Percentiles rank a stretch among this genome's conserved stretches.
Evolutionary conservation across 768 basidiomycete genomes (phyloP).

Genomic region (Boletus sp.): DNA sequence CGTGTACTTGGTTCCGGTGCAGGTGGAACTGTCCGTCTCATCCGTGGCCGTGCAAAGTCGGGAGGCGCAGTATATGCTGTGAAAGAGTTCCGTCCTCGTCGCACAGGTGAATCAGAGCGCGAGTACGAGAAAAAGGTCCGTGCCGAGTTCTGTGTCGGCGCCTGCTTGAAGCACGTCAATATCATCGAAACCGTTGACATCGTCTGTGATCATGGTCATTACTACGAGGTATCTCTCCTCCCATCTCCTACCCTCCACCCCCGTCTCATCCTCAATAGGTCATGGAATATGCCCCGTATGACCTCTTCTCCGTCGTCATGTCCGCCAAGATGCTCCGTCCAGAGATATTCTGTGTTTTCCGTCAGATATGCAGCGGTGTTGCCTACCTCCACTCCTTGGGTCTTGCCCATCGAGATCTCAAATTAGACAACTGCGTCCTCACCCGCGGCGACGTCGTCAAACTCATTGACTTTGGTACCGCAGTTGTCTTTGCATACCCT

Average conservation of each 20-base stretch:
- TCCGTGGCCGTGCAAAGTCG: slow-evolving; percentile 79
- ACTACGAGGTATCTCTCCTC: slow-evolving; percentile 78
- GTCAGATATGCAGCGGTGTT: slow-evolving; percentile 97
- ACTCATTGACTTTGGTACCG: slow-evolving; percentile 98
- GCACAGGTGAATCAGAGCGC: slow-evolving; percentile 84
- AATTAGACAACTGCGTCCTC: slow-evolving; percentile 99
- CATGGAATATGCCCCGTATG: slow-evolving; percentile 99
- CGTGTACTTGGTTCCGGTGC: slow-evolving; percentile 92
- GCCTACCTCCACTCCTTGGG: slow-evolving; percentile 98
- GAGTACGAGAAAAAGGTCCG: slow-evolving; percentile 99
- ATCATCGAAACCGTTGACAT: slow-evolving; percentile 99
- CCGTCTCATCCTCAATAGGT: slow-evolving; percentile 50
- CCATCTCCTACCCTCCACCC: neutral
- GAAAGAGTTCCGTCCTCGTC: slow-evolving; percentile 93
- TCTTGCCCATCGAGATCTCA: slow-evolving; percentile 96
- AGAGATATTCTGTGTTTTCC: slow-evolving; percentile 98
- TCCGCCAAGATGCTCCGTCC: slow-evolving; percentile 97
- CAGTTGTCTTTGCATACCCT: slow-evolving; percentile 99
- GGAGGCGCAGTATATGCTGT: slow-evolving; percentile 90
- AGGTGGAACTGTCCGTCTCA: slow-evolving; percentile 96
- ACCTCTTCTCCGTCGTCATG: slow-evolving; percentile 99
- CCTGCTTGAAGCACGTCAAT: slow-evolving; percentile 89
- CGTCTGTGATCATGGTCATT: slow-evolving; percentile 95
- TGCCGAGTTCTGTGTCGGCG: slow-evolving; percentile 97
- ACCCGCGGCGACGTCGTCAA: slow-evolving; percentile 93